These are phyloP conservation scores for Ascoidea asiatica DNA, from an alignment of 805 yeast species.

Conservation along the genomic window DNA sequence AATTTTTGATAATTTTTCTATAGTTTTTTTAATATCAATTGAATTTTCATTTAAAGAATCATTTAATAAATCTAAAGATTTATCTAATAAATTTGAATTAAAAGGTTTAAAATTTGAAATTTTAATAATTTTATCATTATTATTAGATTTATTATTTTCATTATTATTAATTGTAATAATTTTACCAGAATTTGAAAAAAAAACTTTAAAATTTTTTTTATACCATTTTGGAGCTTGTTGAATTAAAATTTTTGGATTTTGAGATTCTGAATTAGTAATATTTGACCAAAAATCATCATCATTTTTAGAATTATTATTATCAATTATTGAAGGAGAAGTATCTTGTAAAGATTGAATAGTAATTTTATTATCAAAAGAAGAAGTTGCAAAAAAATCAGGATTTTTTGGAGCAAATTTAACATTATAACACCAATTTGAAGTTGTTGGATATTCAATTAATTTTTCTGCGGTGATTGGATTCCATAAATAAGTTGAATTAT, in stretches of 20 bases:
- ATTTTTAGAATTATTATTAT: conserved; percentile 26
- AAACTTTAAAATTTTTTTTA: conserved; percentile 54
- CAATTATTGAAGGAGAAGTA: conserved; percentile 44
- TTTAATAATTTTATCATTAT: conserved; percentile 28
- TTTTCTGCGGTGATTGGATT: conserved; percentile 64
- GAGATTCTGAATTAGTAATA: conserved; percentile 52
- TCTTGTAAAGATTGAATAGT: conserved; percentile 81
- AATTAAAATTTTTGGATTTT: conserved; percentile 56
- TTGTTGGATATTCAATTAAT: conserved; percentile 79
- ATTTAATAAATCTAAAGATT: neutral
- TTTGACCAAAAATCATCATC: conserved; percentile 70
- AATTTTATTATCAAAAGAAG: conserved; percentile 78
- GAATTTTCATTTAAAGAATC: neutral
- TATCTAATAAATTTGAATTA: neutral
- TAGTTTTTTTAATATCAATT: conserved; percentile 26
- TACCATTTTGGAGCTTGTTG: conserved; percentile 89
- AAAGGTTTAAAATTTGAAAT: conserved; percentile 23
- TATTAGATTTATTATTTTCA: conserved; percentile 24
- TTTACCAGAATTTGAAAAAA: conserved; percentile 93
- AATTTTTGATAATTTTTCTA: conserved; percentile 20
- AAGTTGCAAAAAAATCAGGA: conserved; percentile 83
- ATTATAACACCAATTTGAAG: conserved; percentile 90
- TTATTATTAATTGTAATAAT: conserved; percentile 40
- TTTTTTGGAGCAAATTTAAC: conserved; percentile 75
- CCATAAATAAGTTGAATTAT: conserved; percentile 81